A percentile compares a stretch with the other conserved stretches of the same genome.
Conservation (phyloP, 2,329 filamentous ascomycete genomes). For the Dactylellina haptotyla region DNA sequence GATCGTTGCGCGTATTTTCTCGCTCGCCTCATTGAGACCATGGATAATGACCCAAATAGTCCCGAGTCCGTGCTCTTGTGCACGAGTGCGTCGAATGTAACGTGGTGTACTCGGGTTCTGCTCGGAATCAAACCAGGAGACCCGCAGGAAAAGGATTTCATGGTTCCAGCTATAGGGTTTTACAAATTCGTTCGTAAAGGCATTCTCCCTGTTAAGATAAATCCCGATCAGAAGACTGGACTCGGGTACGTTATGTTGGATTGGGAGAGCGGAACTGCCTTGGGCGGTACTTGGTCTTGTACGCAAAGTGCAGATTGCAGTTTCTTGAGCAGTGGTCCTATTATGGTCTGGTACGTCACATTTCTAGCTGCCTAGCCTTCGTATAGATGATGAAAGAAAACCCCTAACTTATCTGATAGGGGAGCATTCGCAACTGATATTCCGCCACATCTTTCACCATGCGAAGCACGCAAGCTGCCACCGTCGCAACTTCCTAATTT, state of each 20-base stretch:
- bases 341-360: constrained; percentile 13
- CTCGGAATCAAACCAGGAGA: neutral
- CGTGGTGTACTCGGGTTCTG: constrained; percentile 1
- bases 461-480: constrained; percentile 10
- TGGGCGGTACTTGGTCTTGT: constrained; percentile 15
- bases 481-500: constrained; percentile 3
- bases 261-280: neutral
- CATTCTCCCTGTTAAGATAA: neutral
- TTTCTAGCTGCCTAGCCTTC: no score
- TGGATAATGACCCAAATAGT: constrained; percentile 2
- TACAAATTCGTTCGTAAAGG: constrained; percentile 1
- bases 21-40: neutral
- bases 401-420: neutral
- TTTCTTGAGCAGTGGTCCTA: constrained; percentile 14
- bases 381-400: neutral
- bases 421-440: neutral
- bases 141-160: constrained; percentile 6
- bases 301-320: constrained; percentile 5
- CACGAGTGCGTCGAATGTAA: constrained; percentile 15
- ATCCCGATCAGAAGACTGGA: neutral
- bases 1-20: constrained; percentile 13
- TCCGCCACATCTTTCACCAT: neutral
- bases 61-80: constrained; percentile 12
- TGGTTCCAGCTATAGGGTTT: constrained; percentile 1
- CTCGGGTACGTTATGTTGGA: constrained; percentile 4